Conservation (phyloP, 148 eudicot species). For the Rhododendron simsii region DNA sequence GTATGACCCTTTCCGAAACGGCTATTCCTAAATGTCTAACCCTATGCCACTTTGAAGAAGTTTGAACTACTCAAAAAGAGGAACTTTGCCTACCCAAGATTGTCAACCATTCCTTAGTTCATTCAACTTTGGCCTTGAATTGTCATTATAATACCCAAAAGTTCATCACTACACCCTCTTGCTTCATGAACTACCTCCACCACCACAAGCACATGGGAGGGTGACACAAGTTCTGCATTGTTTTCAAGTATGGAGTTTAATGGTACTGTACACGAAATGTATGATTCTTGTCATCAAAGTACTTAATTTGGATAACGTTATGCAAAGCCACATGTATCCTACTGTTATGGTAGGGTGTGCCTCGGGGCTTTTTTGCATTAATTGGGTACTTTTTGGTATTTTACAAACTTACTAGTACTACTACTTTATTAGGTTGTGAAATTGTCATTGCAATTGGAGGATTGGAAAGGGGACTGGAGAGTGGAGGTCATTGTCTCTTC, state of each 20-base stretch:
- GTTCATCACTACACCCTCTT: not conserved
- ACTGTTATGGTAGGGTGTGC: not conserved
- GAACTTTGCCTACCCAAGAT: not conserved
- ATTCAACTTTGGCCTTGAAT: not conserved
- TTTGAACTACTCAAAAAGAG: not conserved
- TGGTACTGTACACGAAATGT: not conserved
- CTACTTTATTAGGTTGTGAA: not conserved
- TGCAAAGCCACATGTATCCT: not conserved
- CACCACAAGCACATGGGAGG: not conserved
- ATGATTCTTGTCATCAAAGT: not conserved
- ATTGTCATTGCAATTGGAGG: not conserved
- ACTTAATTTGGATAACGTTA: not conserved
- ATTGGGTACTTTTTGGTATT: not conserved
- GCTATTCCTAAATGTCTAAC: not conserved
- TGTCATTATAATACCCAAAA: conserved; percentile 3
- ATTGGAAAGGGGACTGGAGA: not conserved
- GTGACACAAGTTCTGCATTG: not conserved
- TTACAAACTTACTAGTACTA: not conserved
- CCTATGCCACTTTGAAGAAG: not conserved
- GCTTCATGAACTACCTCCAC: not conserved
- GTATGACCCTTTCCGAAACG: not conserved
- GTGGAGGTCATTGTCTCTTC: conserved; percentile 7
- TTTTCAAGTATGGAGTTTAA: not conserved
- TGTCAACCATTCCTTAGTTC: not conserved
- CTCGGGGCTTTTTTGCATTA: not conserved